These are phyloP conservation scores for Cercophora scortea DNA, from an alignment of 495 filamentous ascomycete genomes.

Conservation along the genomic window DNA sequence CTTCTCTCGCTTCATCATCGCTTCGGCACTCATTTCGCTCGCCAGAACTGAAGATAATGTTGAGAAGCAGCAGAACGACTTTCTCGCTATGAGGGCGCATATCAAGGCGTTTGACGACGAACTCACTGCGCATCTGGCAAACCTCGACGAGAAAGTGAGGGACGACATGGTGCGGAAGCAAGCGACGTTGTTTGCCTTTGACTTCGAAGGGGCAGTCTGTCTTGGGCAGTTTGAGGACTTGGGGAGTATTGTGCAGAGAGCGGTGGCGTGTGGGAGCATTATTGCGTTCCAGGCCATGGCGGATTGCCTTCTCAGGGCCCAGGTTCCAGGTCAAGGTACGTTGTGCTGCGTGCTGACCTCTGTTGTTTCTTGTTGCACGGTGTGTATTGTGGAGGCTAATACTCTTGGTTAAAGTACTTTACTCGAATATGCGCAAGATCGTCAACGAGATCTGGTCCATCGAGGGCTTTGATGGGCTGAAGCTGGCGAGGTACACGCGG, in stretches of 20 bases:
- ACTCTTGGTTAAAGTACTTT: constrained; percentile 24
- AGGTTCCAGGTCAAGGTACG: constrained; percentile 42
- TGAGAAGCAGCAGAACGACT: constrained; percentile 52
- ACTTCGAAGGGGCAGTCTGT: constrained; percentile 65
- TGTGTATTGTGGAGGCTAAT: background rate
- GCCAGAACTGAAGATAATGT: constrained; percentile 58
- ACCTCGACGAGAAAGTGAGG: constrained; percentile 34
- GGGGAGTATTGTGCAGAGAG: constrained; percentile 51
- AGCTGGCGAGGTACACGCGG: constrained; percentile 63
- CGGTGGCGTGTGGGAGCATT: constrained; percentile 27
- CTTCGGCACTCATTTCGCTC: constrained; percentile 49
- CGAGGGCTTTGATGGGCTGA: constrained; percentile 40
- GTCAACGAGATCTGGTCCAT: constrained; percentile 55
- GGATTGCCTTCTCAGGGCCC: constrained; percentile 51
- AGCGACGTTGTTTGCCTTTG: constrained; percentile 55
- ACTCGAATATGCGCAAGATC: constrained; percentile 49
- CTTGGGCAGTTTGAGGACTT: constrained; percentile 63
- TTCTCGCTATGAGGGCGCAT: constrained; percentile 48
- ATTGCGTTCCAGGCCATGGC: constrained; percentile 44
- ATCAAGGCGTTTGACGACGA: constrained; percentile 45
- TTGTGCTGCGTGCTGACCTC: background rate
- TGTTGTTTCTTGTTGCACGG: background rate
- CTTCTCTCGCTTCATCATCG: constrained; percentile 62
- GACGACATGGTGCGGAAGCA: constrained; percentile 54
- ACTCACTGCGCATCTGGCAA: constrained; percentile 26